phyloP scores from a whole-genome alignment of 495 filamentous ascomycete genomes.

The Venustampulla echinocandica region DNA sequence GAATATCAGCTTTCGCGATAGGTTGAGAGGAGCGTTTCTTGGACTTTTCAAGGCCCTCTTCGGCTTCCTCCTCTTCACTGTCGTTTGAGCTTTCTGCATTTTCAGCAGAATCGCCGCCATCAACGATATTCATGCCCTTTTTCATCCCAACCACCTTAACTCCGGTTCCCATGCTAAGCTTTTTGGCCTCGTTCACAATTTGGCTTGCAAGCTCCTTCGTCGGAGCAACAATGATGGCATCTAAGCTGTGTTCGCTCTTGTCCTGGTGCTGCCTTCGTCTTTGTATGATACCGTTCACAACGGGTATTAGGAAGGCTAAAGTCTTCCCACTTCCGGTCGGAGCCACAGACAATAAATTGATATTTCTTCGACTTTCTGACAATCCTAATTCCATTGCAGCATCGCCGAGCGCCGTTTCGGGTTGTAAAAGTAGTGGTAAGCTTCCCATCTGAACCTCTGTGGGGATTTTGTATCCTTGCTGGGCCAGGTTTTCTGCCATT shows the following conservation, averaged over 20 bases:
- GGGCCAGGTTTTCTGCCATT: conserved; percentile 68
- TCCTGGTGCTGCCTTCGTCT: conserved; percentile 28
- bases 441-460: conserved; percentile 90
- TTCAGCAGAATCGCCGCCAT: conserved; percentile 24
- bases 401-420: conserved; percentile 32
- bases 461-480: conserved; percentile 75
- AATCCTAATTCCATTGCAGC: conserved; percentile 24
- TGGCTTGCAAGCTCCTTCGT: conserved; percentile 88
- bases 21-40: conserved; percentile 31
- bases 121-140: conserved; percentile 67
- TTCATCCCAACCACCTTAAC: conserved; percentile 75
- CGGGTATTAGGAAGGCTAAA: conserved; percentile 78
- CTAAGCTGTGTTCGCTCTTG: conserved; percentile 43
- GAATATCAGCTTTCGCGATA: conserved; percentile 64
- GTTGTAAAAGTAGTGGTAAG: conserved; percentile 65
- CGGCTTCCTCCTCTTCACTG: conserved; percentile 25
- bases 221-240: conserved; percentile 73
- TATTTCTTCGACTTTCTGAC: conserved; percentile 17
- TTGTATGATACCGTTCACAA: conserved; percentile 64
- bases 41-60: conserved; percentile 32
- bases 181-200: conserved; percentile 86
- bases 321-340: conserved; percentile 99
- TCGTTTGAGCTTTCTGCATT: conserved; percentile 29
- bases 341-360: conserved; percentile 79
- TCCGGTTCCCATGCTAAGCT: conserved; percentile 67